These are phyloP conservation scores for Xanthoconium purpureum DNA, from an alignment of 768 basidiomycete species.

Conservation along the genomic window DNA sequence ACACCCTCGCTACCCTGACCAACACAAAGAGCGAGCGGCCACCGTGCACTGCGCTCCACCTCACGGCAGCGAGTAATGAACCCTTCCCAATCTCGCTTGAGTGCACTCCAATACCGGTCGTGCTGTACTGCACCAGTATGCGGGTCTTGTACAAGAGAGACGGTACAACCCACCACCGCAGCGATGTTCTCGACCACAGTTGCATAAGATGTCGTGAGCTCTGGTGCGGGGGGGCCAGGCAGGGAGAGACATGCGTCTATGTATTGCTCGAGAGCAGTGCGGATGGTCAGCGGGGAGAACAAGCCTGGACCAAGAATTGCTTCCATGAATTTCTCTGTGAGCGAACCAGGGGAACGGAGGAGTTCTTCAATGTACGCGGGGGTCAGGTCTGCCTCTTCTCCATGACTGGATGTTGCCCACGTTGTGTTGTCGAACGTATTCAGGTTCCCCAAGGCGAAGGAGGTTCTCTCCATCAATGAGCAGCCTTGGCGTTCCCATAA, in stretches of 20 bases:
- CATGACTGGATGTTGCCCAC: conserved; percentile 60
- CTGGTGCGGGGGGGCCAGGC: conserved; percentile 53
- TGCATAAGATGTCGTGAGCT: conserved; percentile 59
- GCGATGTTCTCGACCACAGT: conserved; percentile 74
- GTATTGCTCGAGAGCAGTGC: conserved; percentile 81
- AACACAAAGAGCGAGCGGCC: conserved; percentile 68
- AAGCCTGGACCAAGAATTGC: conserved; percentile 84
- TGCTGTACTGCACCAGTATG: conserved; percentile 79
- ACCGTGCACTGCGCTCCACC: conserved; percentile 81
- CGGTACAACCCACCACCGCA: conserved; percentile 82
- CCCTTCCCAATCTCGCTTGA: conserved; percentile 95
- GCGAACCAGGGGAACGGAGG: conserved; percentile 64
- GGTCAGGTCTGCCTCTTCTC: conserved; percentile 72
- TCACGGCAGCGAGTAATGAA: conserved; percentile 89
- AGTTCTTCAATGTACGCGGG: conserved; percentile 88
- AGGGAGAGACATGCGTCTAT: conserved; percentile 66
- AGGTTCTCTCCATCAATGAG: conserved; percentile 60
- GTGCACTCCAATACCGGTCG: conserved; percentile 75
- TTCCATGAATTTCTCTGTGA: conserved; percentile 76
- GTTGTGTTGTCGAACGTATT: conserved; percentile 28
- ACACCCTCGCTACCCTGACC: conserved; percentile 41
- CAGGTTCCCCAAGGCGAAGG: conserved; percentile 40
- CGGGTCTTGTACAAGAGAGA: conserved; percentile 66
- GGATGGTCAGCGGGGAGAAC: conserved; percentile 80
- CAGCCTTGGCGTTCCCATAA: conserved; percentile 83